A percentile compares a stretch with the other conserved stretches of the same genome.
phyloP scores from a whole-genome alignment of 768 basidiomycete species.

The Agrocybe pediades region DNA sequence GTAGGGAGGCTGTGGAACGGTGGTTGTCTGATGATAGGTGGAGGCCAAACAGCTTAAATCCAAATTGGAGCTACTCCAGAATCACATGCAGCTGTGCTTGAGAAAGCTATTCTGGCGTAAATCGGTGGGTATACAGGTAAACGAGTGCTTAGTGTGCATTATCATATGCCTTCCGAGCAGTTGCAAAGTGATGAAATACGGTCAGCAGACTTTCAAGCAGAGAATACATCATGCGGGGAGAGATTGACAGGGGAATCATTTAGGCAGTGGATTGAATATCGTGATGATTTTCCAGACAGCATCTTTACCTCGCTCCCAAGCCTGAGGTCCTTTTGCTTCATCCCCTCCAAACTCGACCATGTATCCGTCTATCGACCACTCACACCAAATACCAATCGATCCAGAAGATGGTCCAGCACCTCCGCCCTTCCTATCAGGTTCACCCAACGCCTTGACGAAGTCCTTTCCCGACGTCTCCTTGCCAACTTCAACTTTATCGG shows the following conservation, averaged over 20 bases:
- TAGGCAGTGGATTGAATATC: conserved; percentile 42
- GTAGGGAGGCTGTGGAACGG: conserved; percentile 12
- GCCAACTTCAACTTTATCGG: conserved; percentile 42
- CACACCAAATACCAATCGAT: conserved; percentile 91
- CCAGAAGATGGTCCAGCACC: conserved; percentile 83
- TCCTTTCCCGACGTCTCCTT: conserved; percentile 70
- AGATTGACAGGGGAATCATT: neutral
- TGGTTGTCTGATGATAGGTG: neutral
- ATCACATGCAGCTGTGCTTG: neutral
- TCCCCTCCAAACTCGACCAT: conserved; percentile 88
- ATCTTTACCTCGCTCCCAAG: conserved; percentile 87
- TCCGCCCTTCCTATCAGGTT: conserved; percentile 90
- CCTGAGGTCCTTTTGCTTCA: conserved; percentile 76
- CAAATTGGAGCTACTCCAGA: neutral
- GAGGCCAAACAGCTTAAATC: neutral
- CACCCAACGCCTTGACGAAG: conserved; percentile 74
- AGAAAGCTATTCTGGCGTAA: neutral
- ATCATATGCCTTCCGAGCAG: neutral
- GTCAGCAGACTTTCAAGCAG: neutral
- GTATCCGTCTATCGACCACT: conserved; percentile 81
- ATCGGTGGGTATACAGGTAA: neutral
- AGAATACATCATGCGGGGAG: neutral
- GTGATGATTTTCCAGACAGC: conserved; percentile 79
- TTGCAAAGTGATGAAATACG: neutral
- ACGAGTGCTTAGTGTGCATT: too few relatives aligned